Base-by-base conservation (phyloP, 257 asterid genomes). In the Schizonepeta tenuifolia region DNA sequence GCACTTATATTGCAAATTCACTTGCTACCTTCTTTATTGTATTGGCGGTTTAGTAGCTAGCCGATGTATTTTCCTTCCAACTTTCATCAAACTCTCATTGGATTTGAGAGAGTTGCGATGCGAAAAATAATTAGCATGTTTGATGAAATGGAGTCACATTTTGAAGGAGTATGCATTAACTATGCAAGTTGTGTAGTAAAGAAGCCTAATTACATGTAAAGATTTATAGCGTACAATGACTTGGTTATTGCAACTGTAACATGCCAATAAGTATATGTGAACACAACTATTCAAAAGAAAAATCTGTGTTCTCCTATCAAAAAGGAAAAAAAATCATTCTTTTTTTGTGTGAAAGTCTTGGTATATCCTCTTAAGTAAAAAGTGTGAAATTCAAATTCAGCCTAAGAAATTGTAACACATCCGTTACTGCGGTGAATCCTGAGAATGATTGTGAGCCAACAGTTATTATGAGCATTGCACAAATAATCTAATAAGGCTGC, bases 81-180 rank as follows among this genome's bases (percentile, higher is more conserved):
- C 38, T 54, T 40, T 41, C 33, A n/a, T 56, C 14, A 20, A 21
- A 24, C 15, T 62, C n/a, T 64, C 31, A 9, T 51, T 36, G 22
- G 44, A 13, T 53, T 50, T 38, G 31, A 68, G 15, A 75, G 73
- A 58, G 46, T 51, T 22, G 31, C 22, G 22, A n/a, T 17, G 26
- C 6, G 22, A 18, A 51, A 24, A 17, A 21, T 13, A 43, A 43
- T 43, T 43, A 11, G 14, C 49, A 11, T 43, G n/a, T 43, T 43
- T 2, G n/a, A 43, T 43, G 1, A 11, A 1, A 11, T 43, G 14
- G 15, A n/a, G 1, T 43, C 49, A 43, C n/a, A 43, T 9, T 12
- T 43, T 41, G 47, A 41, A 28, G 4, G 33, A 28, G 5, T 28
- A 9, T 41, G 47, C 7, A 41, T 2, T 9, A 35, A 1, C 40